Percentiles rank a stretch among this genome's conserved stretches.
These are phyloP conservation scores for Rubia occidens DNA, from an alignment of 305 asterid species.

Conservation along the genomic window DNA sequence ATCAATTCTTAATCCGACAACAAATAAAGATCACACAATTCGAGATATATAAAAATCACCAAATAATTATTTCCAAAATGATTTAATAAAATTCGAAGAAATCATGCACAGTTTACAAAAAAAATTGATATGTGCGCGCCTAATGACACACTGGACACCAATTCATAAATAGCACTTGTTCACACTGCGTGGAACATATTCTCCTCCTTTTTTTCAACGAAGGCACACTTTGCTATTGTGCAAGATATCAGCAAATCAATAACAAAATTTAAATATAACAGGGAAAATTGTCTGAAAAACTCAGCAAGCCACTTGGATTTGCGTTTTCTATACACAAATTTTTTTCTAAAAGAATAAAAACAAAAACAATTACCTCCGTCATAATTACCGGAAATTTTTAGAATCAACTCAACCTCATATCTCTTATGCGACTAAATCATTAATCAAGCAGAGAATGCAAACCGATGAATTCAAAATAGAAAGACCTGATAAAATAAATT, in stretches of 20 bases:
- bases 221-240: background rate
- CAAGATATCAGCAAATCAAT: background rate
- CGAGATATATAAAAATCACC: background rate
- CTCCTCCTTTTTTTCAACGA: background rate
- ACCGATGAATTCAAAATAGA: background rate
- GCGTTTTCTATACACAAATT: background rate
- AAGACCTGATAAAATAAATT: no score
- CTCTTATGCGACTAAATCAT: background rate
- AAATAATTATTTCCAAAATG: background rate
- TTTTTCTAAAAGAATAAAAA: background rate
- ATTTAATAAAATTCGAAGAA: background rate
- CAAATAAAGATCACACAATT: background rate
- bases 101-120: background rate
- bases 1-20: background rate
- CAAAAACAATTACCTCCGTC: background rate
- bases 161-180: background rate
- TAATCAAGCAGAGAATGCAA: background rate
- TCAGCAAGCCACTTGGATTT: background rate
- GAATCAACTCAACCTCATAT: background rate
- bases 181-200: background rate
- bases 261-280: background rate
- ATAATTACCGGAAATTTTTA: background rate
- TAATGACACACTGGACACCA: no score
- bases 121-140: no score
- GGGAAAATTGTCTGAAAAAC: constrained; percentile 1